These are phyloP conservation scores for Tylopilus plumbeoviolaceoides DNA, from an alignment of 768 basidiomycete genomes.

Conservation along the genomic window DNA sequence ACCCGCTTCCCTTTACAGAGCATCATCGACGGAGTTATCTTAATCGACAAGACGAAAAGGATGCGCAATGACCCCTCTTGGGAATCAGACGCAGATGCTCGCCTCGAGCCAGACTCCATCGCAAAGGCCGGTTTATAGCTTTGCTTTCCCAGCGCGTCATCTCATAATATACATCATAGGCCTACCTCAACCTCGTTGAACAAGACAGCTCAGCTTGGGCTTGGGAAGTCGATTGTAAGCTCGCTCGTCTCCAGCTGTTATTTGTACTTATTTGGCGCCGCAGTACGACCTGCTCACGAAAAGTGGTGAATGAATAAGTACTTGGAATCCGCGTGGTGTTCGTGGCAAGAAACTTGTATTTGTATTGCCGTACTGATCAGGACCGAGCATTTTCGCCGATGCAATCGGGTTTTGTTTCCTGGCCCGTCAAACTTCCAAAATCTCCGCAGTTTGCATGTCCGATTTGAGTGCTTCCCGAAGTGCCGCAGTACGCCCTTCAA, in stretches of 20 bases:
- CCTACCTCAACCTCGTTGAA: constrained; percentile 60
- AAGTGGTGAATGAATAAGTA: constrained; percentile 37
- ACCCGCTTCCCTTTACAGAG: constrained; percentile 34
- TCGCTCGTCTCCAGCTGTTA: background rate
- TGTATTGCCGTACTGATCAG: background rate
- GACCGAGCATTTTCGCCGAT: no score
- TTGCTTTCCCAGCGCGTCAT: background rate
- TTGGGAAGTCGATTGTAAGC: constrained; percentile 77
- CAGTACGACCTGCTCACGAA: constrained; percentile 52
- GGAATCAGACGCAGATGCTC: constrained; percentile 42
- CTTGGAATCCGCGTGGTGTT: background rate
- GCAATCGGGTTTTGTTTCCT: no score
- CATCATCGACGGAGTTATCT: constrained; percentile 64
- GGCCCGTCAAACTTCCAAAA: no score
- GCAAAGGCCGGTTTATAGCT: constrained; percentile 46
- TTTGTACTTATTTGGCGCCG: background rate
- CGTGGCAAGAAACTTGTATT: background rate
- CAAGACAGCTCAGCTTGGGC: constrained; percentile 74
- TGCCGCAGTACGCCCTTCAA: no score
- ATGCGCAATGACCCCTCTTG: constrained; percentile 33
- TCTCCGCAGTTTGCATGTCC: no score
- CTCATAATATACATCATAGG: constrained; percentile 33
- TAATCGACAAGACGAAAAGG: constrained; percentile 35
- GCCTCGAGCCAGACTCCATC: constrained; percentile 63
- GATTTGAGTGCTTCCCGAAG: no score